Evolutionary conservation across 768 basidiomycete genomes (phyloP).

Genomic region (Boletus barrowsii): DNA sequence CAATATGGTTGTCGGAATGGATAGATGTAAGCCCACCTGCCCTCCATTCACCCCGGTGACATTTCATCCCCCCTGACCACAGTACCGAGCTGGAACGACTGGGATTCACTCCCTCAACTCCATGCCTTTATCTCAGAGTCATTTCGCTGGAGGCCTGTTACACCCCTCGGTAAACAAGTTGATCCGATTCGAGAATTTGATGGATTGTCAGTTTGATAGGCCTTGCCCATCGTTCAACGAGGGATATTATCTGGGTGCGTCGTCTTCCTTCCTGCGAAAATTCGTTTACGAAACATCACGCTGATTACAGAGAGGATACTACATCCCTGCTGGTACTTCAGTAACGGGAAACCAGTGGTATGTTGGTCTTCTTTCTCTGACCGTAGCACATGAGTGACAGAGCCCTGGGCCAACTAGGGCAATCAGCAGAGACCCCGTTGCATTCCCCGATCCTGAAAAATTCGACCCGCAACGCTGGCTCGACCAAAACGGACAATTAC

Average conservation of each 20-base stretch:
- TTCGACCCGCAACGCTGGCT: slow-evolving; percentile 62
- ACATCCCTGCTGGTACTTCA: slow-evolving; percentile 24
- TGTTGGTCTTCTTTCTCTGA: background rate
- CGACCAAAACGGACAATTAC: slow-evolving; percentile 37
- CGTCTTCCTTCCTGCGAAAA: background rate
- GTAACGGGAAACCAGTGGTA: slow-evolving; percentile 24
- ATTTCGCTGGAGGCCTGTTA: slow-evolving; percentile 38
- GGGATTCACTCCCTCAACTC: slow-evolving; percentile 32
- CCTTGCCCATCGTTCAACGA: slow-evolving; percentile 59
- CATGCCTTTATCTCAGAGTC: slow-evolving; percentile 37
- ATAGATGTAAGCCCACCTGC: slow-evolving; percentile 16
- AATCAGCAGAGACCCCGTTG: slow-evolving; percentile 51
- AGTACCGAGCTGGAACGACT: slow-evolving; percentile 39
- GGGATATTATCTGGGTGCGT: slow-evolving; percentile 59
- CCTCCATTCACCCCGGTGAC: background rate
- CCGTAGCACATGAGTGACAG: background rate
- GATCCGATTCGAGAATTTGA: no score
- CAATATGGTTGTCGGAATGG: slow-evolving; percentile 47
- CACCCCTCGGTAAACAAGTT: slow-evolving; percentile 19
- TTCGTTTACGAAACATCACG: slow-evolving; percentile 28
- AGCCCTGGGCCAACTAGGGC: slow-evolving; percentile 31
- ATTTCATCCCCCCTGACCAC: background rate
- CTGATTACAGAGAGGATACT: slow-evolving; percentile 13
- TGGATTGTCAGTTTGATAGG: slow-evolving; percentile 18
- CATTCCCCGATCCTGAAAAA: slow-evolving; percentile 54